A percentile compares a stretch with the other conserved stretches of the same genome.
These are phyloP conservation scores for Paracoccidioides brasiliensis DNA, from an alignment of 2,329 filamentous ascomycete genomes.

Conservation along the genomic window DNA sequence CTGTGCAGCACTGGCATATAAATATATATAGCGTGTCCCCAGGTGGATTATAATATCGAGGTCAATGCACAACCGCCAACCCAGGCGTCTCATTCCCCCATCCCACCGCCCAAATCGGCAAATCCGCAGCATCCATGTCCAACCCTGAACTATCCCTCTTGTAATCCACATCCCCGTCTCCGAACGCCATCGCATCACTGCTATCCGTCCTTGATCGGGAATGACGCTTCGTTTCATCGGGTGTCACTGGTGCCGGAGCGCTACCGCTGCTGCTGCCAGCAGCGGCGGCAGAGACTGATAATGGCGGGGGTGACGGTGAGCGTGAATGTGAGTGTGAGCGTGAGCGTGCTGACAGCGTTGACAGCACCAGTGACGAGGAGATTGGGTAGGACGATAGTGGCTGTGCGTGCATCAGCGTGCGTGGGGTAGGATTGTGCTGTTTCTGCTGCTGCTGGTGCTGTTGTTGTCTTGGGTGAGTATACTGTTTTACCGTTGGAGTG, in stretches of 20 bases:
- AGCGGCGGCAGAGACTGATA: not conserved
- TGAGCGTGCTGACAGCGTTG: not conserved
- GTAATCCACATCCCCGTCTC: conserved; percentile 30
- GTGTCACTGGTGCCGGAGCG: conserved; percentile 13
- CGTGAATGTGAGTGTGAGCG: not conserved
- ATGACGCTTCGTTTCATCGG: conserved; percentile 23
- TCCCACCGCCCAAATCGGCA: conserved; percentile 30
- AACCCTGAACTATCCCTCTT: conserved; percentile 20
- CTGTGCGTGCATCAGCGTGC: not conserved
- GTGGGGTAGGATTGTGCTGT: conserved; percentile 8
- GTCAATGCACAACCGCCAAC: conserved; percentile 26
- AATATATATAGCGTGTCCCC: not conserved
- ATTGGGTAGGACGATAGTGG: conserved; percentile 15
- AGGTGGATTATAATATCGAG: too few relatives aligned
- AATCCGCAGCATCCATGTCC: conserved; percentile 36
- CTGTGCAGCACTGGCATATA: not conserved
- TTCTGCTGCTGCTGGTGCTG: conserved; percentile 24
- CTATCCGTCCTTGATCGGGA: conserved; percentile 31
- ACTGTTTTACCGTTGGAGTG: conserved; percentile 16
- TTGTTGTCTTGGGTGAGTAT: conserved; percentile 27
- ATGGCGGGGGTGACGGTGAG: not conserved
- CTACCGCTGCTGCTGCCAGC: conserved; percentile 1
- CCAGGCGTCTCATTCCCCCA: conserved; percentile 30
- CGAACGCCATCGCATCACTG: conserved; percentile 35
- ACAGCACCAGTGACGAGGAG: not conserved